A percentile compares a stretch with the other conserved stretches of the same genome.
phyloP scores from a whole-genome alignment of 2,329 filamentous ascomycete genomes.

The Exophiala aquamarina region DNA sequence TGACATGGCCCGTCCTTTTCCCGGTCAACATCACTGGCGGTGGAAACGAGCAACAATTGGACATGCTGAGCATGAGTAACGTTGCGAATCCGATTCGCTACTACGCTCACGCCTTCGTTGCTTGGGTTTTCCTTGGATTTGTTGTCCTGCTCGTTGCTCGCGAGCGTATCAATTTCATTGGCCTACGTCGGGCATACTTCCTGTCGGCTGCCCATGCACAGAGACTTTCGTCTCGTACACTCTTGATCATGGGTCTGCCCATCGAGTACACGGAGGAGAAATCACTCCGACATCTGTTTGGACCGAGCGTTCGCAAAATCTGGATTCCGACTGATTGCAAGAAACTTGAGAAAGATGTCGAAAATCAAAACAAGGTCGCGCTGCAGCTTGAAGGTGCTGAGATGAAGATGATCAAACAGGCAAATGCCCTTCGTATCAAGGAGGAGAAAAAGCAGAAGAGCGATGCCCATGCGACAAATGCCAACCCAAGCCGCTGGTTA shows the following conservation, averaged over 20 bases:
- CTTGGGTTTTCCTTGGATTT: constrained; percentile 80
- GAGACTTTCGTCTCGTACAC: constrained; percentile 82
- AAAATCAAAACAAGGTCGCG: constrained; percentile 75
- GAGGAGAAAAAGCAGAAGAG: constrained; percentile 42
- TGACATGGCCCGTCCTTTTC: constrained; percentile 86
- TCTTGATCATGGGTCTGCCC: constrained; percentile 85
- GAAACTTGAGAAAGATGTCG: constrained; percentile 74
- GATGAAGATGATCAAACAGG: constrained; percentile 75
- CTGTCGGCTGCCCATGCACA: constrained; percentile 79
- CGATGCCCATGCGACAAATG: constrained; percentile 59
- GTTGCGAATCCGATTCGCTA: constrained; percentile 63
- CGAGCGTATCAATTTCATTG: constrained; percentile 88
- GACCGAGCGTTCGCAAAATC: constrained; percentile 69
- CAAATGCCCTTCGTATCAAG: constrained; percentile 69
- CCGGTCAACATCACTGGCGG: constrained; percentile 85
- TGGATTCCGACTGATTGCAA: constrained; percentile 81
- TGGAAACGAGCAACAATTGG: constrained; percentile 64
- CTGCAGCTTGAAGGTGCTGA: constrained; percentile 83
- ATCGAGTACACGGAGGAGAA: constrained; percentile 72
- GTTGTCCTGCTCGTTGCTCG: constrained; percentile 83
- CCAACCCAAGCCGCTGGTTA: constrained; percentile 53
- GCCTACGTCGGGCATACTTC: constrained; percentile 85
- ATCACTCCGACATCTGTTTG: constrained; percentile 75
- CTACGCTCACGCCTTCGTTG: constrained; percentile 76
- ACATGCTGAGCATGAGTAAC: constrained; percentile 79